These are phyloP conservation scores for Talaromyces pinophilus DNA, from an alignment of 2,329 filamentous ascomycete genomes.

Conservation along the genomic window DNA sequence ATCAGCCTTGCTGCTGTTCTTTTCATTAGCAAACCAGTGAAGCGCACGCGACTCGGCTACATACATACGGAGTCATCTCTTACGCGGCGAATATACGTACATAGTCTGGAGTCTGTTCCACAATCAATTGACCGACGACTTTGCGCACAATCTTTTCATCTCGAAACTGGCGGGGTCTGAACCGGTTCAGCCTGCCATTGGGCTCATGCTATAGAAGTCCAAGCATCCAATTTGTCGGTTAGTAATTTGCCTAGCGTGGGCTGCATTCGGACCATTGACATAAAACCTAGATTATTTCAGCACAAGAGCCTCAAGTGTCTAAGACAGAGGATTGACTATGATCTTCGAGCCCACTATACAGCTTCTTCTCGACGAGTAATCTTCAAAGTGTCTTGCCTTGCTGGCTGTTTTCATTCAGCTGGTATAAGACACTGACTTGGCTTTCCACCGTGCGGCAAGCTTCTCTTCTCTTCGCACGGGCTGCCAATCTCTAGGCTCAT, in stretches of 20 bases:
- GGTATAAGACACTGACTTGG: background rate
- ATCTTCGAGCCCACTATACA: background rate
- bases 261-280: background rate
- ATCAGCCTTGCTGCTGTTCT: background rate
- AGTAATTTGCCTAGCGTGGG: background rate
- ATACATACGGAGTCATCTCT: background rate
- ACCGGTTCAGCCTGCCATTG: background rate
- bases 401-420: background rate
- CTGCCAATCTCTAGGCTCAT: background rate
- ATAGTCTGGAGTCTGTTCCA: background rate
- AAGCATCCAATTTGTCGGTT: background rate
- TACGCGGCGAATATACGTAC: background rate
- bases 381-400: background rate
- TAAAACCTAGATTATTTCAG: conserved; percentile 1
- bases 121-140: background rate
- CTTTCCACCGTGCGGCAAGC: background rate
- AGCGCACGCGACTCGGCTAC: background rate
- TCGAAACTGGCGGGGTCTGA: background rate
- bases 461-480: background rate
- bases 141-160: background rate
- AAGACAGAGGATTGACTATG: background rate
- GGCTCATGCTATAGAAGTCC: background rate
- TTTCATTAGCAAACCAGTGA: background rate
- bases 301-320: background rate
- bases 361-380: background rate